phyloP scores from a whole-genome alignment of 441 rosid species.

The Mallotus japonicus region DNA sequence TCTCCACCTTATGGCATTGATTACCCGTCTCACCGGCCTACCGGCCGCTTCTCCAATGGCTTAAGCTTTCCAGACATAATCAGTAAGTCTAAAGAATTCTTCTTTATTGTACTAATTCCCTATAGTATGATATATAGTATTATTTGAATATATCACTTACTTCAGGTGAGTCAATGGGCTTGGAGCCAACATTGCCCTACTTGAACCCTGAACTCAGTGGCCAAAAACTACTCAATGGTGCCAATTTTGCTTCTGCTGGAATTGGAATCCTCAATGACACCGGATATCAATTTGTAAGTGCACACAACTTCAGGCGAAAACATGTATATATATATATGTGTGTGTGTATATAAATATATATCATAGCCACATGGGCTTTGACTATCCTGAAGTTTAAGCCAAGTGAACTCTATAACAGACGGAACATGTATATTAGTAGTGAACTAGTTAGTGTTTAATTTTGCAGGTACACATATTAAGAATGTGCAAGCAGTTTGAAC shows the following conservation, averaged over 20 bases:
- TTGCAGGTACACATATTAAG: slow-evolving; percentile 60
- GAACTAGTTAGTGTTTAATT: background rate
- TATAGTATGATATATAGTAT: too few species aligned
- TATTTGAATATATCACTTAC: background rate
- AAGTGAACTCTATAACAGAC: too few species aligned
- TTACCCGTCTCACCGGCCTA: slow-evolving; percentile 62
- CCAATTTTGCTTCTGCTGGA: slow-evolving; percentile 90
- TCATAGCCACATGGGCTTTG: too few species aligned
- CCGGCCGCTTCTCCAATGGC: slow-evolving; percentile 87
- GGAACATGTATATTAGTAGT: background rate
- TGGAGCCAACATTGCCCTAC: slow-evolving; percentile 65
- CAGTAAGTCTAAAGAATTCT: slow-evolving; percentile 23
- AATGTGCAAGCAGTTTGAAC: slow-evolving; percentile 49
- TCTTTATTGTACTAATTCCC: background rate
- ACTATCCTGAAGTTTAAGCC: too few species aligned
- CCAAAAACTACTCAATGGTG: slow-evolving; percentile 64
- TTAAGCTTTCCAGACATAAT: slow-evolving; percentile 75
- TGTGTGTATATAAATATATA: too few species aligned
- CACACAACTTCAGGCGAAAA: background rate
- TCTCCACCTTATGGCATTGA: slow-evolving; percentile 72
- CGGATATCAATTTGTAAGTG: slow-evolving; percentile 73
- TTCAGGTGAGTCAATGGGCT: slow-evolving; percentile 61
- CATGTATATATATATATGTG: too few species aligned
- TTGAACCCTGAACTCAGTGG: slow-evolving; percentile 63
- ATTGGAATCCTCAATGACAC: slow-evolving; percentile 88